Conservation (phyloP, 352 stramenopile genomes). For the Phytophthora sojae region DNA sequence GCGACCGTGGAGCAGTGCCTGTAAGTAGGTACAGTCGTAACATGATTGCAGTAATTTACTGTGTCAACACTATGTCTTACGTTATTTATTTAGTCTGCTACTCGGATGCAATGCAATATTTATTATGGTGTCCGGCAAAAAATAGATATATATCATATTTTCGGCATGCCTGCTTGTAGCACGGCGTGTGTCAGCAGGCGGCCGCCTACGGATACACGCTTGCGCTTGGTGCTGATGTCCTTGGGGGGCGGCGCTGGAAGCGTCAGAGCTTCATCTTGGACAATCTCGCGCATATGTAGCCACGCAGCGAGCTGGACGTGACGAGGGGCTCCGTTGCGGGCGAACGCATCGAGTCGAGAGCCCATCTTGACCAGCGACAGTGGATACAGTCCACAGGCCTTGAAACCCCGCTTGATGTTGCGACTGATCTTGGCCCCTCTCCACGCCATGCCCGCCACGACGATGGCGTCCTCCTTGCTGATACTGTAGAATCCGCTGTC, state of each 20-base stretch:
- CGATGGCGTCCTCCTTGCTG: background rate
- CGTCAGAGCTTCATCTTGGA: constrained; percentile 9
- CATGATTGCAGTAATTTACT: no score
- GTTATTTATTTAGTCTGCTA: no score
- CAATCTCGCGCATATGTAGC: constrained; percentile 1
- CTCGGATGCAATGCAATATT: no score
- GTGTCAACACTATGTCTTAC: no score
- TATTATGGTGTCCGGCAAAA: no score
- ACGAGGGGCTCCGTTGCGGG: background rate
- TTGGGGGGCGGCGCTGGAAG: background rate
- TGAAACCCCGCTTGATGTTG: background rate
- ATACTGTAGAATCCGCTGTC: background rate
- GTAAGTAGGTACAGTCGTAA: no score
- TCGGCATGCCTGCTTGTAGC: no score
- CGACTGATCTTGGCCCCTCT: background rate
- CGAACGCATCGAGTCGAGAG: background rate
- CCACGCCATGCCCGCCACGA: background rate
- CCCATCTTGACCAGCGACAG: background rate
- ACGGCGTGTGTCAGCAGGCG: constrained; percentile 11
- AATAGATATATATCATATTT: no score
- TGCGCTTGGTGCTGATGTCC: constrained; percentile 6
- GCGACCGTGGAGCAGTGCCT: no score
- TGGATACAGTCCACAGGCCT: background rate
- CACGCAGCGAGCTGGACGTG: constrained; percentile 7
- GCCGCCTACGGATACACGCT: constrained; percentile 1